Evolutionary conservation across 129 eudicot species (phyloP).

Genomic region (Pittosporum tobira): DNA sequence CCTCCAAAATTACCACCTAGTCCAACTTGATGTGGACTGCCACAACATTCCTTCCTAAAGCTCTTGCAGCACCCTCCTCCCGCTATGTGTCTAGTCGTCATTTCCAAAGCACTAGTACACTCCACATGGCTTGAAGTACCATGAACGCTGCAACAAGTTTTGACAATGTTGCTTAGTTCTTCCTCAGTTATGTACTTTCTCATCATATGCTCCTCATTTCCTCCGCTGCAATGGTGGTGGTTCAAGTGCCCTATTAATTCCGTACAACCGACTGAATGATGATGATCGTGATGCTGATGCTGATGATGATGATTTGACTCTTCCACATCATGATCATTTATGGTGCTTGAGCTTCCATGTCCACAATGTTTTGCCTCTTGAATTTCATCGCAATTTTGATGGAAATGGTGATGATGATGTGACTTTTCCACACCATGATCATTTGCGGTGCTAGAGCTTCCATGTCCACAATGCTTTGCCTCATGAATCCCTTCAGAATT

Average conservation of each 20-base stretch:
- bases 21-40: slow-evolving; percentile 22
- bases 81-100: slow-evolving; percentile 18
- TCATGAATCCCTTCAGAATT: background rate
- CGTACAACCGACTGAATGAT: background rate
- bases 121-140: slow-evolving; percentile 10
- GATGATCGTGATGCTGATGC: slow-evolving; percentile 12
- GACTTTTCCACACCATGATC: slow-evolving; percentile 8
- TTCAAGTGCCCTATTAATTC: background rate
- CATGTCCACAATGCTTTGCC: background rate
- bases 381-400: too few species aligned
- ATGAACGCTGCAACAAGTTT: slow-evolving; percentile 27
- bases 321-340: slow-evolving; percentile 11
- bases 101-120: slow-evolving; percentile 13
- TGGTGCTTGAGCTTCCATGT: slow-evolving; percentile 1
- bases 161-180: slow-evolving; percentile 32
- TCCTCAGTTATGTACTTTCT: slow-evolving; percentile 27
- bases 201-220: slow-evolving; percentile 1
- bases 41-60: slow-evolving; percentile 53
- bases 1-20: slow-evolving; percentile 25
- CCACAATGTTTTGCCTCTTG: slow-evolving; percentile 12
- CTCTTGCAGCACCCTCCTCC: slow-evolving; percentile 46
- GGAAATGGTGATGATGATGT: slow-evolving; percentile 22
- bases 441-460: slow-evolving; percentile 2
- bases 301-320: slow-evolving; percentile 16
- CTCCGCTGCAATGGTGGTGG: too few species aligned